Evolutionary conservation across 164 flowering plant species (phyloP).

Genomic region (Protea cynaroides): DNA sequence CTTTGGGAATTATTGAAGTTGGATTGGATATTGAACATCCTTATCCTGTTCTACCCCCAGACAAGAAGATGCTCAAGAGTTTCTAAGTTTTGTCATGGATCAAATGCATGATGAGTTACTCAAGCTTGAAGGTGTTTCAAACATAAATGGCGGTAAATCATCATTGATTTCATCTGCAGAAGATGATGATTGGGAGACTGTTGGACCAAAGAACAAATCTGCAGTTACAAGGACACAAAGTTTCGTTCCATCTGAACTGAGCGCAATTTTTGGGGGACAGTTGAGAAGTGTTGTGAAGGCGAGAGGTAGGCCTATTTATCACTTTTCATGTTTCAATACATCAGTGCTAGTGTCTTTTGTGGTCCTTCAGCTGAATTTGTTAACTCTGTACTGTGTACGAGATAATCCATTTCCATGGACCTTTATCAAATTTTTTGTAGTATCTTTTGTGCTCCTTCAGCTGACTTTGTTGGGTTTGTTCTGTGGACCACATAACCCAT

Average conservation of each 20-base stretch:
- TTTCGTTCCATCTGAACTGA: slow-evolving; percentile 71
- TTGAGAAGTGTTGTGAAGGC: slow-evolving; percentile 88
- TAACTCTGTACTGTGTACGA: no score
- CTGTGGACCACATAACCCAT: no score
- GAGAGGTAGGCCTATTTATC: slow-evolving; percentile 40
- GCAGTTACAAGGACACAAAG: slow-evolving; percentile 90
- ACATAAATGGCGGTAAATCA: slow-evolving; percentile 25
- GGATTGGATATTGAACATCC: background rate
- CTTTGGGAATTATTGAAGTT: background rate
- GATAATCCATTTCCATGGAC: no score
- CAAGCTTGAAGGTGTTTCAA: slow-evolving; percentile 54
- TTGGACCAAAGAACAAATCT: slow-evolving; percentile 92
- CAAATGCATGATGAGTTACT: slow-evolving; percentile 91
- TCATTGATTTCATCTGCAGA: slow-evolving; percentile 58
- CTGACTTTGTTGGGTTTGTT: no score
- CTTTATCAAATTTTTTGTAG: no score
- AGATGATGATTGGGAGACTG: slow-evolving; percentile 98
- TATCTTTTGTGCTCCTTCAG: no score
- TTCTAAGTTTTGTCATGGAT: slow-evolving; percentile 83
- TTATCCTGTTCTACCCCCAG: slow-evolving; percentile 26
- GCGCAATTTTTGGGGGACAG: slow-evolving; percentile 90
- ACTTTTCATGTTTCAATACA: background rate
- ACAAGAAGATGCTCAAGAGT: slow-evolving; percentile 99
- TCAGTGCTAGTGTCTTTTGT: background rate
- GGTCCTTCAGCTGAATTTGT: no score